Evolutionary conservation across 176 grass and related monocot genomes (phyloP).

Genomic region (Bolboschoenus planiculmis): DNA sequence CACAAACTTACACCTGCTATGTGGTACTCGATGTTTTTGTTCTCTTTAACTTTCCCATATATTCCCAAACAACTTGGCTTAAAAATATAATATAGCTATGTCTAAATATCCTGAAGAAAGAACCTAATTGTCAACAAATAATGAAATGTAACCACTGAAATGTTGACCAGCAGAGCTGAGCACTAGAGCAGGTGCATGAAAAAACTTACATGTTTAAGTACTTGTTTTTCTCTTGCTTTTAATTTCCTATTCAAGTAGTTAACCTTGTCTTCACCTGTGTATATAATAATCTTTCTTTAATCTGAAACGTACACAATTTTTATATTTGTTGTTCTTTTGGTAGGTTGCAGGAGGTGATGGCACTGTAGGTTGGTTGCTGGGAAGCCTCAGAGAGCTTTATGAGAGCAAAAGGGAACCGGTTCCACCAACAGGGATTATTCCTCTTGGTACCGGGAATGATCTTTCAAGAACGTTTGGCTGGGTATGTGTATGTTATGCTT

Average conservation of each 20-base stretch:
- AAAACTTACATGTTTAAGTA: neutral
- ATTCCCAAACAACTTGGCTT: neutral
- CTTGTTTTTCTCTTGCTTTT: neutral
- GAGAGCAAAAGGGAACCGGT: slow-evolving; percentile 63
- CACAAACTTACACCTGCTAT: neutral
- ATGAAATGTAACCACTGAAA: neutral
- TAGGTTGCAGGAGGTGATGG: slow-evolving; percentile 98
- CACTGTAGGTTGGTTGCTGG: slow-evolving; percentile 91
- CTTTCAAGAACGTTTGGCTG: slow-evolving; percentile 92
- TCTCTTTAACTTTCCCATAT: neutral
- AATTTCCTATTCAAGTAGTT: neutral
- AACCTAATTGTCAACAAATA: neutral
- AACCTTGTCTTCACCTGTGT: neutral
- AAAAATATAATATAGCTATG: neutral
- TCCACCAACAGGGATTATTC: slow-evolving; percentile 94
- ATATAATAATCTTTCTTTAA: neutral
- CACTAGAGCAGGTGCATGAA: neutral
- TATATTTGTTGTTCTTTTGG: slow-evolving; percentile 10
- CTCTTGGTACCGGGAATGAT: slow-evolving; percentile 95
- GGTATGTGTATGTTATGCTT: slow-evolving; percentile 44
- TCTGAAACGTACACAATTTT: neutral
- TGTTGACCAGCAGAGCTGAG: neutral
- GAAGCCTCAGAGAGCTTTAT: slow-evolving; percentile 79
- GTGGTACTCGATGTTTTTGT: neutral
- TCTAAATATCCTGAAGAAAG: neutral